Evolutionary conservation across 345 rosid species (phyloP), one percentile per base, ranked within the genome.

Genomic region (Linum usitatissimum): DNA sequence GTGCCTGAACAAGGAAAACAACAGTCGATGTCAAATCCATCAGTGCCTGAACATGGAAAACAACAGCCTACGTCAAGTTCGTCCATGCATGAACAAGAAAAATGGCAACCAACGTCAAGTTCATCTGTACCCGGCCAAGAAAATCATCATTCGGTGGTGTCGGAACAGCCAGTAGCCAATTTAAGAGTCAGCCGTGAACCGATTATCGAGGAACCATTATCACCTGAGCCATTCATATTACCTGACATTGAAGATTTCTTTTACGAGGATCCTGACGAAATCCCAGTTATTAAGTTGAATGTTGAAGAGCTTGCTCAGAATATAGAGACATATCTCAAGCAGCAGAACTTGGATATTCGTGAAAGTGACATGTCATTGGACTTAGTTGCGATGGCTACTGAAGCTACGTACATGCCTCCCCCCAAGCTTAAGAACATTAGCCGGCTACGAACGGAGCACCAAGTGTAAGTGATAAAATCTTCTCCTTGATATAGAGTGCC

Each of bases 391-490:
- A 31, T 84, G 51, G 60, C 75, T 3, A 72, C 80, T 6, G 73
- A 70, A 64, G 78, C 74, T 68, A 81, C 85, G 2, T 83, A 80
- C 21, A 69, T 84, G 4, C 80, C 91, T 9, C 31, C 60, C 9
- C 66, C 64, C 6, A 80, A 77, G 65, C 64, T 80, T 20, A 86
- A 81, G 70, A 61, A 57, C 4, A 61, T 59, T 31, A 62, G 71
- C 18, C 79, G 80, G 14, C 58, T 87, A 61, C 69, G 87, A 66
- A 81, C 91, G 0, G 85, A 83, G 60, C 91, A 86, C 65, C 70
- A 70, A 1, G 93, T 84, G 95, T 90, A 75, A 85, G 93, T 77
- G 6, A n/a, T 12, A 19, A 55, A 55, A 18, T 9, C 6, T 18
- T 18, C 59, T 12, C 6, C 6, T 5, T 55, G 20, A 9, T 45